Evolutionary conservation across 768 basidiomycete species (phyloP).

Genomic region (Pluteus cervinus): DNA sequence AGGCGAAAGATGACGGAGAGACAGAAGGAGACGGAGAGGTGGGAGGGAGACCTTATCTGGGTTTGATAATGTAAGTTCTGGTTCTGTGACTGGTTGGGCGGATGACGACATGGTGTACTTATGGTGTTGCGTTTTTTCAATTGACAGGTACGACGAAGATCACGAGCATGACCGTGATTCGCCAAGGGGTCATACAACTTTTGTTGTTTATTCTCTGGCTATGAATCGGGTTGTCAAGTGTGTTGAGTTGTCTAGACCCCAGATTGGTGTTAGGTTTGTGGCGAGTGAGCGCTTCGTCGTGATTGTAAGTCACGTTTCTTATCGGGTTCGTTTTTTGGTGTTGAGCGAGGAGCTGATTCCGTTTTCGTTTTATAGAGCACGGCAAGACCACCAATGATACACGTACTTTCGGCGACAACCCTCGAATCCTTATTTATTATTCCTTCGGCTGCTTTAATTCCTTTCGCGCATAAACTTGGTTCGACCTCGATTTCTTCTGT

Average conservation of each 20-base stretch:
- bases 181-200: slow-evolving; percentile 11
- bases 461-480: slow-evolving; percentile 32
- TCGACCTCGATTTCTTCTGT: slow-evolving; percentile 12
- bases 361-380: slow-evolving; percentile 44
- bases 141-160: slow-evolving; percentile 4
- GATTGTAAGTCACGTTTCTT: slow-evolving; percentile 38
- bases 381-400: slow-evolving; percentile 45
- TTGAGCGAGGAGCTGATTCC: not conserved
- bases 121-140: slow-evolving; percentile 30
- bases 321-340: not conserved
- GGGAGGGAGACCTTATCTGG: too few species aligned
- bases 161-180: slow-evolving; percentile 9
- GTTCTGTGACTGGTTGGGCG: slow-evolving; percentile 2
- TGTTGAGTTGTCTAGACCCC: slow-evolving; percentile 32
- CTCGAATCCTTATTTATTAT: slow-evolving; percentile 48
- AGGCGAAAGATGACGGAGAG: not conserved
- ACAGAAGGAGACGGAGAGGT: slow-evolving; percentile 7
- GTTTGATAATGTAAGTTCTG: slow-evolving; percentile 1
- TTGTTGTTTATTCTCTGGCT: slow-evolving; percentile 25
- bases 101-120: slow-evolving; percentile 21
- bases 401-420: slow-evolving; percentile 50
- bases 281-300: slow-evolving; percentile 46
- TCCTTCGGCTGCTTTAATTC: slow-evolving; percentile 35
- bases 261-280: slow-evolving; percentile 35
- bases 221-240: slow-evolving; percentile 45